Percentiles rank a stretch among this genome's conserved stretches.
Evolutionary conservation across 2,329 filamentous ascomycete genomes (phyloP).

Genomic region (Aspergillus fijiensis): DNA sequence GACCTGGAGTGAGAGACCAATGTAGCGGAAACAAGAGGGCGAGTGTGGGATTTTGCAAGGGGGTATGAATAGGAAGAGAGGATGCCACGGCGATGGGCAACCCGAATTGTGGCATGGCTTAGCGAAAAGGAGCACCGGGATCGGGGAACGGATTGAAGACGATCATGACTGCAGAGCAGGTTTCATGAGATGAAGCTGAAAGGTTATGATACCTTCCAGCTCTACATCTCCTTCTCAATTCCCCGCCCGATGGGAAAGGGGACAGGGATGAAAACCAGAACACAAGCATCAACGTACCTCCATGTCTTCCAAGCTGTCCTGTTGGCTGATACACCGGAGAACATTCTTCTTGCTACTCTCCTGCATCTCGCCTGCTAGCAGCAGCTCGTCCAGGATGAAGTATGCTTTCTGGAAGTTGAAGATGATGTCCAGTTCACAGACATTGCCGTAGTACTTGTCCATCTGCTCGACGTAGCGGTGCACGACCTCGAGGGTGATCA

Average conservation of each 20-base stretch:
- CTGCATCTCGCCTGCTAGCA: slow-evolving; percentile 94
- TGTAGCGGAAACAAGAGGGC: background rate
- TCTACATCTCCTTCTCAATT: background rate
- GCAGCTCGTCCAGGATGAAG: slow-evolving; percentile 95
- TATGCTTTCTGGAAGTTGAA: slow-evolving; percentile 99
- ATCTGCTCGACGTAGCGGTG: slow-evolving; percentile 99
- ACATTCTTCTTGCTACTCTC: slow-evolving; percentile 99
- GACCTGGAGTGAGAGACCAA: background rate
- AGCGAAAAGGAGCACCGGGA: background rate
- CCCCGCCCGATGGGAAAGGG: background rate
- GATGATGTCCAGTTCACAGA: slow-evolving; percentile 98
- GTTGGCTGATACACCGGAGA: slow-evolving; percentile 89
- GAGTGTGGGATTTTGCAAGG: background rate
- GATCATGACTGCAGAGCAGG: background rate
- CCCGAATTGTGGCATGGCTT: background rate
- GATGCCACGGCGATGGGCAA: background rate
- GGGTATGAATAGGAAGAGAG: background rate
- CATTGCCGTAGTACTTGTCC: slow-evolving; percentile 99
- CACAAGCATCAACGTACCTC: slow-evolving; percentile 69
- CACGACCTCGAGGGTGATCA: slow-evolving; percentile 97
- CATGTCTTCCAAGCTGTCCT: slow-evolving; percentile 97
- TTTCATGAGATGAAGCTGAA: background rate
- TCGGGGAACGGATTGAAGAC: background rate
- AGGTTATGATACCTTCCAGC: background rate
- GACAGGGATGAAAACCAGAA: background rate